phyloP scores from a whole-genome alignment of 2,329 filamentous ascomycete species.

The Cladophialophora psammophila region DNA sequence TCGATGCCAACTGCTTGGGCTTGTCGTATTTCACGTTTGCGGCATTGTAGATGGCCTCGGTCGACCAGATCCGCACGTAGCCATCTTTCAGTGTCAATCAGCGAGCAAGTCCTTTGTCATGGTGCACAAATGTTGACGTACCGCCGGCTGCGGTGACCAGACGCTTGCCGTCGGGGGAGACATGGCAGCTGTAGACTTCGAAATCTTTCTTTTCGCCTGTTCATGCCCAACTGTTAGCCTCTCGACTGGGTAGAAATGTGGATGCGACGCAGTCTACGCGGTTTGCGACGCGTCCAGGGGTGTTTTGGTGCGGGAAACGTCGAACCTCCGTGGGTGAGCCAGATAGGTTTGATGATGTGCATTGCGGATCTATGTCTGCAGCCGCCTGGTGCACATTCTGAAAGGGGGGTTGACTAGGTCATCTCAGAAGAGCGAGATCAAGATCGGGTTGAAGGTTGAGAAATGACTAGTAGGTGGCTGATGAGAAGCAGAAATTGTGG shows the following conservation, averaged over 20 bases:
- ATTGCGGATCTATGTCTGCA: conserved; percentile 54
- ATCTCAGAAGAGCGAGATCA: neutral
- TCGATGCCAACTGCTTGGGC: conserved; percentile 93
- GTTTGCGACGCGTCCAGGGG: conserved; percentile 33
- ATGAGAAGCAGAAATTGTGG: neutral
- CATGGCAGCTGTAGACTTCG: conserved; percentile 97
- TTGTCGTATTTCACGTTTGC: conserved; percentile 74
- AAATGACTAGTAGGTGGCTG: neutral
- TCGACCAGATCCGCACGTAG: conserved; percentile 97
- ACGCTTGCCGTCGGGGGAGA: conserved; percentile 90
- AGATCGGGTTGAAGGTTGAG: neutral
- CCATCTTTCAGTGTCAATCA: conserved; percentile 69
- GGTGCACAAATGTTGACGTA: conserved; percentile 52
- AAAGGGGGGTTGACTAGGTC: neutral
- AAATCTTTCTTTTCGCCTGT: conserved; percentile 95
- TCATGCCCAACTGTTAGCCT: conserved; percentile 33
- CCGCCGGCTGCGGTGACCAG: conserved; percentile 93
- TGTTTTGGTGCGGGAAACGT: conserved; percentile 35
- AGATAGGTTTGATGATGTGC: conserved; percentile 92
- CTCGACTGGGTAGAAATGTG: neutral
- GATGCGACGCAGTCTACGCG: conserved; percentile 34
- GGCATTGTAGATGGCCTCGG: conserved; percentile 86
- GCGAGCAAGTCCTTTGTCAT: neutral
- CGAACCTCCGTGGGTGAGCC: conserved; percentile 90
- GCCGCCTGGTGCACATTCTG: conserved; percentile 28